phyloP scores from a whole-genome alignment of 2,329 filamentous ascomycete genomes.

The Aspergillus sp. region DNA sequence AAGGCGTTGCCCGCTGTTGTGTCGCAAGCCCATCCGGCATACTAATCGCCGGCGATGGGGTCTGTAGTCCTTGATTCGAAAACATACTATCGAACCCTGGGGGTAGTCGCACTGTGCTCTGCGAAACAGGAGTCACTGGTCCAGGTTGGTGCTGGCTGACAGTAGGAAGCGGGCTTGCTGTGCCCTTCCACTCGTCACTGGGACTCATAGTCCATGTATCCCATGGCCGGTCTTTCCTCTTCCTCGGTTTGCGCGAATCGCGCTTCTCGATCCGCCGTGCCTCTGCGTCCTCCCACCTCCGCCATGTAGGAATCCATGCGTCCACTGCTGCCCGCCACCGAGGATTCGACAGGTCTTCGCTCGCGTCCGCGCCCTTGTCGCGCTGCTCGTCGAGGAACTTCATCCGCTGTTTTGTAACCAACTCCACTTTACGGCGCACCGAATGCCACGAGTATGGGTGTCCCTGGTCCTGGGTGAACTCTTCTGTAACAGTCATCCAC shows the following conservation, averaged over 20 bases:
- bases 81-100: slow-evolving; percentile 46
- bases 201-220: slow-evolving; percentile 3
- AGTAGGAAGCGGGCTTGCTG: slow-evolving; percentile 2
- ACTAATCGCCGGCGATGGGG: background rate
- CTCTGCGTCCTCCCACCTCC: slow-evolving; percentile 42
- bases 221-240: slow-evolving; percentile 27
- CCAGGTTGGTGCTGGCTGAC: slow-evolving; percentile 7
- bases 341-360: slow-evolving; percentile 39
- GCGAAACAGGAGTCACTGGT: slow-evolving; percentile 10
- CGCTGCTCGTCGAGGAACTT: slow-evolving; percentile 42
- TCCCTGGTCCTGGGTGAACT: slow-evolving; percentile 41
- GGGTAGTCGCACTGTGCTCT: slow-evolving; percentile 34
- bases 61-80: slow-evolving; percentile 20
- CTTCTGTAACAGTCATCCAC: slow-evolving; percentile 43
- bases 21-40: background rate
- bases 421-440: slow-evolving; percentile 45
- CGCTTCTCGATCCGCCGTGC: slow-evolving; percentile 40
- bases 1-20: background rate
- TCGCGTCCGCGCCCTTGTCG: slow-evolving; percentile 26
- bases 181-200: slow-evolving; percentile 10
- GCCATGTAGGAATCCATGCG: slow-evolving; percentile 46
- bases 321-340: slow-evolving; percentile 43
- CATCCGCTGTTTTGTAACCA: slow-evolving; percentile 44
- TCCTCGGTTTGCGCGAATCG: slow-evolving; percentile 36
- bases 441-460: slow-evolving; percentile 48